Evolutionary conservation across 129 eudicot genomes (phyloP).

Genomic region (Oenanthe sinensis): DNA sequence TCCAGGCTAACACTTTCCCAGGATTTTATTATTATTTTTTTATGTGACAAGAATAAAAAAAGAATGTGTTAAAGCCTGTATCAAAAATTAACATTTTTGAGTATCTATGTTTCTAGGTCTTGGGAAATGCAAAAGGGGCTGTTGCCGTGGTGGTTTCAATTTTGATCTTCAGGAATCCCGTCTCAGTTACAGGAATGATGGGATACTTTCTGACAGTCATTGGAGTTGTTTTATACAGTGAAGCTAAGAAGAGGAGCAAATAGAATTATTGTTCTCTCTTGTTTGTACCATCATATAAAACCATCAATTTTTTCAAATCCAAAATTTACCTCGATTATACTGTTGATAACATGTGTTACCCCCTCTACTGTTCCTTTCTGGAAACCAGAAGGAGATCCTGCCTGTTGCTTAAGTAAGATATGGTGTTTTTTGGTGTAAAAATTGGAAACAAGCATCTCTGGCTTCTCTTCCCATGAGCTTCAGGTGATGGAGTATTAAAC

Average conservation of each 20-base stretch:
- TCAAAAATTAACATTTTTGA: neutral
- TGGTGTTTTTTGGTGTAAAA: neutral
- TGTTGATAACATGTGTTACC: neutral
- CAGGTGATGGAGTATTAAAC: neutral
- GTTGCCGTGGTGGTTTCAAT: slow-evolving; percentile 21
- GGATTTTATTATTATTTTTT: neutral
- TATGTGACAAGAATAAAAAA: neutral
- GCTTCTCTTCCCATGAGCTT: slow-evolving; percentile 1
- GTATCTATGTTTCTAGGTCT: slow-evolving; percentile 11
- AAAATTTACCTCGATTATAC: neutral
- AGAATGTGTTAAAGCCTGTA: neutral
- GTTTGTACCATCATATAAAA: neutral
- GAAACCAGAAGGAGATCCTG: slow-evolving; percentile 2
- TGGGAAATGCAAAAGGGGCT: slow-evolving; percentile 27
- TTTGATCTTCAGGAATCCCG: slow-evolving; percentile 19
- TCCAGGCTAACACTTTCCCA: neutral
- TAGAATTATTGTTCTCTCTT: neutral
- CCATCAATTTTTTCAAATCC: slow-evolving; percentile 6
- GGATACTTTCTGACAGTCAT: slow-evolving; percentile 22
- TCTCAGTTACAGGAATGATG: slow-evolving; percentile 25
- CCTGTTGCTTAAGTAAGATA: neutral
- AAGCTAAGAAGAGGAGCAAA: slow-evolving; percentile 22
- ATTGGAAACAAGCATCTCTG: neutral
- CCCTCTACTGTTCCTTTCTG: slow-evolving; percentile 3
- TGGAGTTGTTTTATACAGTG: slow-evolving; percentile 24